Evolutionary conservation across 2,329 filamentous ascomycete genomes (phyloP), one percentile per base, ranked within the genome.

Genomic region (Leptographium procerum): DNA sequence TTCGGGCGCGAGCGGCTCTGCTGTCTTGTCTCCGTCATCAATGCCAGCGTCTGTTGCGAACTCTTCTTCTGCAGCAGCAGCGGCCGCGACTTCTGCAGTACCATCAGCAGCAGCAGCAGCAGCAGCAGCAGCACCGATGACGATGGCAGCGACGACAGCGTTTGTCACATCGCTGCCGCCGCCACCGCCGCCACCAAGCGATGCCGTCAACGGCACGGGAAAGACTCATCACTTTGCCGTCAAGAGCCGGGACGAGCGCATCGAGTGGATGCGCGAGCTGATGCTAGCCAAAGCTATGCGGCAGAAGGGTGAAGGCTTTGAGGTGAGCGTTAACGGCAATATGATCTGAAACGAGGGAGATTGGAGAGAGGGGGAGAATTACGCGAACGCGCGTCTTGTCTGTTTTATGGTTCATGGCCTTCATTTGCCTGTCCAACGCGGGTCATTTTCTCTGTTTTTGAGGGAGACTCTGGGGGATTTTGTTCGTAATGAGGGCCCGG

Each of bases 201-300:
- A 66, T 29, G 68, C 77, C 29, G 74, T 73, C 62, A 84, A 85
- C 61, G 82, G 81, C 58, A 84, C 81, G 13, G 84, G 83, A 66
- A 96, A 96, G 79, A 88, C 89, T 51, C 92, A 97, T 68, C 90
- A 97, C 70, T 97, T 97, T 69, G 89, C 92, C 0, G 92, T 96
- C 65, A 87, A 87, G 73, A 84, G 79, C 66, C 82, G 91, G 16
- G 89, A 96, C 68, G 89, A 96, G 69, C 82, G 92, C 61, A 96
- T 97, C 67, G 92, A 96, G 70, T 99, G 94, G 94, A 95, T 95
- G 89, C 80, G 89, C 57, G 89, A 95, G 78, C 75, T 95, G 61
- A 95, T 95, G 89, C 82, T 95, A 52, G 89, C 89, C 57, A 94
- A 94, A 76, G 89, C 89, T 22, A 76, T 90, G 69, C 88, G 86